Conservation (phyloP, 2,329 filamentous ascomycete species). For the Diaporthe ilicicola region DNA sequence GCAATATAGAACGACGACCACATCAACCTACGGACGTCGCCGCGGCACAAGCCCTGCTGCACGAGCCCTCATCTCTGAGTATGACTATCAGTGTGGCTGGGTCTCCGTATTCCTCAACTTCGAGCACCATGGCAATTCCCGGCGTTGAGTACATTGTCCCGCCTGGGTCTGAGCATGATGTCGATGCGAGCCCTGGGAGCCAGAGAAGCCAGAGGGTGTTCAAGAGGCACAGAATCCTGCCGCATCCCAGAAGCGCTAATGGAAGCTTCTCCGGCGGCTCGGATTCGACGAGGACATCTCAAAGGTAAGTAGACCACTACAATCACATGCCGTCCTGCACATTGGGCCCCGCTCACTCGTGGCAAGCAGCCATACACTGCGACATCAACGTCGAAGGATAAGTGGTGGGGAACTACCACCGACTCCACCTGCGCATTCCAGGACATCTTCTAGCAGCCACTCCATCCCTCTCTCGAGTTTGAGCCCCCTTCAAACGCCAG, state of each 20-base stretch:
- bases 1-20: constrained; percentile 25
- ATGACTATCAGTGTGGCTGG: constrained; percentile 26
- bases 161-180: constrained; percentile 35
- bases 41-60: constrained; percentile 6
- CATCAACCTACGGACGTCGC: neutral
- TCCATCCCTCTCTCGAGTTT: constrained; percentile 54
- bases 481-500: constrained; percentile 47
- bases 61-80: neutral
- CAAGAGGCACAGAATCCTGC: constrained; percentile 50
- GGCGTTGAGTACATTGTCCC: constrained; percentile 32
- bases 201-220: constrained; percentile 42
- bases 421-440: constrained; percentile 70
- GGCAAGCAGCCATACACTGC: constrained; percentile 50
- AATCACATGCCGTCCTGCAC: constrained; percentile 27
- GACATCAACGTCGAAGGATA: constrained; percentile 52
- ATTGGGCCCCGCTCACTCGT: constrained; percentile 42
- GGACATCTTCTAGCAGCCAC: constrained; percentile 62
- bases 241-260: constrained; percentile 45
- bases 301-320: constrained; percentile 25
- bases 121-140: constrained; percentile 26
- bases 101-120: constrained; percentile 24
- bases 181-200: constrained; percentile 38
- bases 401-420: constrained; percentile 62
- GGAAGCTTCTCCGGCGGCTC: constrained; percentile 29
- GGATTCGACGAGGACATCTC: constrained; percentile 28